These are phyloP conservation scores for Venturiaceae sp. DNA, from an alignment of 2,329 filamentous ascomycete genomes.

Conservation along the genomic window DNA sequence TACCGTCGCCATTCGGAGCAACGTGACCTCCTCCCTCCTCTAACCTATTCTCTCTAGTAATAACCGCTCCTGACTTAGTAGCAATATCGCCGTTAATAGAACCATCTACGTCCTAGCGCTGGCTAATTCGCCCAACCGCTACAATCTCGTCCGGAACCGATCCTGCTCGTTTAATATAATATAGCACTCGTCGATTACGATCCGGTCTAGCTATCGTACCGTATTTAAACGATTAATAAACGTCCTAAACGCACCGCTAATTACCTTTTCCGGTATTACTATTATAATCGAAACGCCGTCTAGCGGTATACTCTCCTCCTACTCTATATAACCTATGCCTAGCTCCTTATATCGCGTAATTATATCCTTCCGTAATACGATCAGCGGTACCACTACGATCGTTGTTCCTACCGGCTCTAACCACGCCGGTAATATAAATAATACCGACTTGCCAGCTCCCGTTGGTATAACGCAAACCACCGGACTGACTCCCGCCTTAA, in stretches of 20 bases:
- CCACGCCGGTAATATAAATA: constrained; percentile 19
- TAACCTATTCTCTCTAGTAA: constrained; percentile 11
- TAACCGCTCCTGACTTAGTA: constrained; percentile 12
- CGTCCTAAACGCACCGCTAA: constrained; percentile 14
- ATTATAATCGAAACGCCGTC: constrained; percentile 15
- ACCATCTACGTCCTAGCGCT: constrained; percentile 15
- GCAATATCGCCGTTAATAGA: constrained; percentile 15
- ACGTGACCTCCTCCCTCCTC: constrained; percentile 9
- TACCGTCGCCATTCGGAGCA: constrained; percentile 9
- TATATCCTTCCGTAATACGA: constrained; percentile 15
- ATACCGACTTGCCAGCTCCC: constrained; percentile 17
- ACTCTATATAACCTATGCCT: constrained; percentile 13
- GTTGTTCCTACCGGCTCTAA: constrained; percentile 11
- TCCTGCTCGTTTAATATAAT: constrained; percentile 14
- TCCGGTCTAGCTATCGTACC: constrained; percentile 13
- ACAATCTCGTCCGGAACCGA: constrained; percentile 11
- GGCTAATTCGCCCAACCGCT: constrained; percentile 12
- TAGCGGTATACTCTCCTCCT: constrained; percentile 11
- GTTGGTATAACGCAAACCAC: constrained; percentile 16
- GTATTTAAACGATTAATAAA: constrained; percentile 14
- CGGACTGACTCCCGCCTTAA: constrained; percentile 13
- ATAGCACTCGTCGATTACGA: constrained; percentile 15
- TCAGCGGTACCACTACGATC: constrained; percentile 16
- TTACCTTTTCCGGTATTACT: constrained; percentile 16
- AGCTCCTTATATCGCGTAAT: constrained; percentile 10